Base-by-base conservation (phyloP, 2,329 filamentous ascomycete species). In the Diaporthe sp. region DNA sequence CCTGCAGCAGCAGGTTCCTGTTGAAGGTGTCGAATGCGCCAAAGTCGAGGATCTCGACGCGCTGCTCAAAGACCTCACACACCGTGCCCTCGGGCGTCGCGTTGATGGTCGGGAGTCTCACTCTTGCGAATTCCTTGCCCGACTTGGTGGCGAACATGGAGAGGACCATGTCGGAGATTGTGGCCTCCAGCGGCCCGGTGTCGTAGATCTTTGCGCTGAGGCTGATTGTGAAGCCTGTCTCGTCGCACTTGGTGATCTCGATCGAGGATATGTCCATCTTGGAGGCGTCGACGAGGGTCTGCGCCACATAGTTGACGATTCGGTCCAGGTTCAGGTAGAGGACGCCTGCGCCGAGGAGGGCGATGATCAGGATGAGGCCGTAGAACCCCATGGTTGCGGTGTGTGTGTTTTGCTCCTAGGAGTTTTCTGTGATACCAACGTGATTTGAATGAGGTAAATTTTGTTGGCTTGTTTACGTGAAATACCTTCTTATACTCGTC, bases 1-100 rank as follows among this genome's bases (percentile, higher is more conserved):
- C 60, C 40, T 73, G 71, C 17, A 67, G 58, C 19, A 73, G 35
- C 33, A 73, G 50, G 71, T 73, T 73, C 71, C 30, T 67, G 71
- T 57, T 68, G 50, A 73, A 73, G 50, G 71, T 57, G 47, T 55
- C 47, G 38, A 73, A 55, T 12, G 60, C 71, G 13, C 5, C 71
- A 9, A n/a, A 30, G 47, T 73, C 71, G 50, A 73, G 71, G 28
- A 73, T 67, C 47, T 57, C 35, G 35, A 73, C 60, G 38, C 50
- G 71, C 54, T 73, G 71, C 28, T 57, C 60, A 22, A 30, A 30
- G 9, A 73, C 60, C n/a, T 55, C n/a, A 40, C 58, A 73, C 17
- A 55, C 35, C 13, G 71, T 73, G n/a, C 71, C 71, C 33, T 40
- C 15, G 1, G 71, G 71, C 6, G 58, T 67, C 47, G 71, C 71